Percentiles rank a stretch among this genome's conserved stretches.
Evolutionary conservation across 73 alveolate species (phyloP).

Genomic region (Paramecium tetraurelia): DNA sequence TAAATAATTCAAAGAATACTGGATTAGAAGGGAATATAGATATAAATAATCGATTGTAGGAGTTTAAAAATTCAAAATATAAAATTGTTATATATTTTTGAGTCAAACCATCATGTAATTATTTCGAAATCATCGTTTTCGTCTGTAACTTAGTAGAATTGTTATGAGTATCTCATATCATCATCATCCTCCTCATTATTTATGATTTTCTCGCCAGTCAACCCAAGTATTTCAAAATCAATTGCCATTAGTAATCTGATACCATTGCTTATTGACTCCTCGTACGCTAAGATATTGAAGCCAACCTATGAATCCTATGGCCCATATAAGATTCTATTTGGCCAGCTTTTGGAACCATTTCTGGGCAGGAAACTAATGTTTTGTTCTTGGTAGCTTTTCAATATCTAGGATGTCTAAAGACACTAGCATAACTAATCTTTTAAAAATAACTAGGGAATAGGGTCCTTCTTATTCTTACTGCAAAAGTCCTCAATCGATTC

Average conservation of each 20-base stretch:
- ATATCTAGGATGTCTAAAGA: background rate
- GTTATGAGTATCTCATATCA: background rate
- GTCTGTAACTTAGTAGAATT: background rate
- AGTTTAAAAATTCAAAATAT: slow-evolving; percentile 32
- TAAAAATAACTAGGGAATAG: background rate
- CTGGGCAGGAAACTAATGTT: background rate
- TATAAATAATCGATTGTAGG: too few species aligned
- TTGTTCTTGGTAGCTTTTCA: background rate
- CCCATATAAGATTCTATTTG: slow-evolving; percentile 31
- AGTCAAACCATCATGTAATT: background rate
- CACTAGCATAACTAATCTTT: background rate
- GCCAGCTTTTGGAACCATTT: background rate
- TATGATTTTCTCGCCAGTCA: background rate
- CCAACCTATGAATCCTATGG: background rate
- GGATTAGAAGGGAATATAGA: background rate
- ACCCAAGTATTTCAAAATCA: background rate
- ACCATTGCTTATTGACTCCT: background rate
- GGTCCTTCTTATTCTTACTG: background rate
- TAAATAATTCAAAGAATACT: background rate
- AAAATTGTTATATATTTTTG: slow-evolving; percentile 51
- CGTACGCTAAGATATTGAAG: background rate
- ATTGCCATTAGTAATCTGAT: background rate
- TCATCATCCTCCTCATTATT: background rate
- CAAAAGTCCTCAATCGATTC: background rate
- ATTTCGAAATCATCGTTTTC: background rate